Base-by-base conservation (phyloP, 2,329 filamentous ascomycete species). In the Lojkania enalia region DNA sequence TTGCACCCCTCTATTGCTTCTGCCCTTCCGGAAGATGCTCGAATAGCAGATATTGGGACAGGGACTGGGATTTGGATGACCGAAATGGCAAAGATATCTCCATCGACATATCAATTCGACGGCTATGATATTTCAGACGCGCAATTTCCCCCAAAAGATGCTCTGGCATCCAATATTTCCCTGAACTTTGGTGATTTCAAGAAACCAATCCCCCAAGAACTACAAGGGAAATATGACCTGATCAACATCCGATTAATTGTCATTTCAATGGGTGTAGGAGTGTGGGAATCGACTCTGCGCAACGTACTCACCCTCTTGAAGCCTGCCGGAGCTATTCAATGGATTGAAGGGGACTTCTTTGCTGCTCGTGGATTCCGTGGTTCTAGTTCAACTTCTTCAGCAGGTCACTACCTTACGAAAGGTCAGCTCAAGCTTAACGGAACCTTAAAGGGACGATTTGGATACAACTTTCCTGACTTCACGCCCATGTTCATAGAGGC, bases 11-110 rank as follows among this genome's bases (percentile, higher is more conserved):
- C 55, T 3, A 49, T 64, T 7, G 23, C 52, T 4, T 3, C 35
- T 0, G 45, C 6, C 1, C 53, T 64, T 0, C 59, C 60, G 9
- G 19, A 39, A 5, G 50, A 57, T 29, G 59, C 63, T 4, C 50
- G 52, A 2, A 61, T 67, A 35, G 61, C 61, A 35, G 64, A 67
- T 40, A 39, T 67, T 33, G 63, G 57, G 16, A 59, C 57, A 7
- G 64, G 64, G 0, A 66, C 63, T 0, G 63, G 63, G 13, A 62
- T 66, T 35, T 67, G 62, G 63, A 51, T 60, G 14, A 47, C 46
- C 11, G 61, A 64, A 25, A 31, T 61, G 15, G 49, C 59, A 7
- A 46, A 47, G 19, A 30, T 36, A 14, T 55, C 52, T 1, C 57
- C 60, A 2, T 31, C 56, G 1, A 58, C 52, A 12, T 54, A 61